Conservation (phyloP, 1,284 basidiomycete species). For the Cystobasidiaceae sp. region DNA sequence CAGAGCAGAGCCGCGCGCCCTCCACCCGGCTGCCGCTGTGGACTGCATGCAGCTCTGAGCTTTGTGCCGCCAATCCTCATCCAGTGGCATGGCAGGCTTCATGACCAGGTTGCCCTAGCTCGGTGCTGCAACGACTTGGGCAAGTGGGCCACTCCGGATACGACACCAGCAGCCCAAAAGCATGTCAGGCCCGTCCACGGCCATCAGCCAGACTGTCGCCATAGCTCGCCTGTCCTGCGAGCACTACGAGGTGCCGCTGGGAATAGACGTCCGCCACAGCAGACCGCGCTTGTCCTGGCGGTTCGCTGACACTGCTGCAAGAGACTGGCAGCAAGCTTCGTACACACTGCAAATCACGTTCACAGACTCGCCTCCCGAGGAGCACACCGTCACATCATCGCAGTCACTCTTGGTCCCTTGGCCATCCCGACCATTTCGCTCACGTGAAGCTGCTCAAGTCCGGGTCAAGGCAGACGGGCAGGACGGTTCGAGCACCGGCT, state of each 20-base stretch:
- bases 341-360: conserved; percentile 41
- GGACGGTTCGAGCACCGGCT: conserved; percentile 31
- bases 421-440: conserved; percentile 39
- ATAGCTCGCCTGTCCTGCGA: conserved; percentile 39
- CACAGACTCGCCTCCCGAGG: conserved; percentile 2
- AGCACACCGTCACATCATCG: conserved; percentile 29
- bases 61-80: too few relatives aligned
- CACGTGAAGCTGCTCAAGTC: conserved; percentile 36
- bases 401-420: conserved; percentile 41
- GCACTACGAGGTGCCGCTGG: conserved; percentile 40
- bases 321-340: conserved; percentile 40
- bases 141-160: too few relatives aligned
- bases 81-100: too few relatives aligned
- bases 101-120: too few relatives aligned
- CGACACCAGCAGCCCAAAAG: too few relatives aligned
- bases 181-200: too few relatives aligned
- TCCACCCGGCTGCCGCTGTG: too few relatives aligned
- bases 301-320: conserved; percentile 31
- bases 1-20: too few relatives aligned
- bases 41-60: too few relatives aligned
- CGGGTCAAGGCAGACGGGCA: conserved; percentile 34
- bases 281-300: conserved; percentile 44
- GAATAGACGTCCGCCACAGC: conserved; percentile 29
- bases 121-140: too few relatives aligned
- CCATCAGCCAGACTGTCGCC: too few relatives aligned